Conservation (phyloP, 1,139 yeast genomes). For the Tardiomyces digboiensis region DNA sequence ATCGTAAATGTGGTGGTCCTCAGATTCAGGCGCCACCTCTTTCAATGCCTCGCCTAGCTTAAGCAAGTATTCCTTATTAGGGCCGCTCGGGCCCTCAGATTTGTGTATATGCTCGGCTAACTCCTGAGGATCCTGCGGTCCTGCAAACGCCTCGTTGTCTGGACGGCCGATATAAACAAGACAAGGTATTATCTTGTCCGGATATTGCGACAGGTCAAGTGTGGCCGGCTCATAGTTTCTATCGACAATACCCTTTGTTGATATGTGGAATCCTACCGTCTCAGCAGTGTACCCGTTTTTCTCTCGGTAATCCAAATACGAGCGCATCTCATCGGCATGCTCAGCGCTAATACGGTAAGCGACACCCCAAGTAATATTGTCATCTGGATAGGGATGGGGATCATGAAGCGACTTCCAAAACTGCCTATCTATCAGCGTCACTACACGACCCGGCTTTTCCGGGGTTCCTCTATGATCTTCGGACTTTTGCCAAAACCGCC, state of each 20-base stretch:
- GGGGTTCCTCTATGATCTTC: constrained; percentile 90
- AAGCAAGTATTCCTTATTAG: constrained; percentile 59
- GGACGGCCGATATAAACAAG: constrained; percentile 77
- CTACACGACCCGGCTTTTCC: constrained; percentile 79
- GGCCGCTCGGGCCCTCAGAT: constrained; percentile 74
- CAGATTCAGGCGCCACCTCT: constrained; percentile 33
- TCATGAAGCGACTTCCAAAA: constrained; percentile 34
- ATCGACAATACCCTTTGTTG: constrained; percentile 12
- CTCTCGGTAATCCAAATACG: constrained; percentile 71
- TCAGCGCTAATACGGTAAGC: constrained; percentile 74
- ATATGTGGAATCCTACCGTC: constrained; percentile 53
- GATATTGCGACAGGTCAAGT: background rate
- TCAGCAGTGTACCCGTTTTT: constrained; percentile 81
- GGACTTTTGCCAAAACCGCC: constrained; percentile 90
- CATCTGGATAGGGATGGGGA: constrained; percentile 36
- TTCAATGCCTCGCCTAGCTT: constrained; percentile 45
- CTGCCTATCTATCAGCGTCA: constrained; percentile 53
- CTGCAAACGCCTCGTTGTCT: constrained; percentile 72
- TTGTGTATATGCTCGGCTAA: constrained; percentile 54
- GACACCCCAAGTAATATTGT: constrained; percentile 60
- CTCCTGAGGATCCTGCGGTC: constrained; percentile 51
- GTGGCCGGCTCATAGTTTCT: background rate
- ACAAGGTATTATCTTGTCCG: constrained; percentile 25
- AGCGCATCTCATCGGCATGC: constrained; percentile 48
- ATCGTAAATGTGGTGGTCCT: constrained; percentile 29